These are phyloP conservation scores for Viola pubescens DNA, from an alignment of 441 rosid genomes.

Conservation along the genomic window DNA sequence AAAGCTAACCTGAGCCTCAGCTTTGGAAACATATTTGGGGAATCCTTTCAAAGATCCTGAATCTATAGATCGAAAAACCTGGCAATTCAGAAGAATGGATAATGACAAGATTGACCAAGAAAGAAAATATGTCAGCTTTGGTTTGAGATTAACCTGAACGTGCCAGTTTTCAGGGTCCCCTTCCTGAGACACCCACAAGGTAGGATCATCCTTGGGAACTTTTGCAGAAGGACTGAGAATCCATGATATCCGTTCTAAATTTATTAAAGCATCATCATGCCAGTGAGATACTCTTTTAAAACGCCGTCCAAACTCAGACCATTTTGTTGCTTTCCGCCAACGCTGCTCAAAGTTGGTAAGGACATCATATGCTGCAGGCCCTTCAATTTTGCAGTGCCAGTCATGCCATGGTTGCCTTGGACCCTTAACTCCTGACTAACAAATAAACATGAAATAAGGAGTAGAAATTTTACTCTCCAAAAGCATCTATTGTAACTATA, in stretches of 20 bases:
- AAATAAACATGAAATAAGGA: slow-evolving; percentile 8
- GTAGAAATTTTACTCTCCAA: slow-evolving; percentile 1
- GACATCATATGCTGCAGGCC: slow-evolving; percentile 86
- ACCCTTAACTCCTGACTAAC: slow-evolving; percentile 54
- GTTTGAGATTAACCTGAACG: slow-evolving; percentile 43
- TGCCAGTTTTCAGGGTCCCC: slow-evolving; percentile 66
- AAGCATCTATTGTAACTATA: neutral
- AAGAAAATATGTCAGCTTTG: neutral
- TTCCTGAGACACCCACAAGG: slow-evolving; percentile 43
- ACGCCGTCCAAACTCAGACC: slow-evolving; percentile 54
- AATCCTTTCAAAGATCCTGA: slow-evolving; percentile 86
- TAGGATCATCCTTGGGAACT: slow-evolving; percentile 35
- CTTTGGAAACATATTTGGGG: slow-evolving; percentile 52
- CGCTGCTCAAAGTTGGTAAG: slow-evolving; percentile 87
- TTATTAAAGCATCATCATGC: slow-evolving; percentile 78
- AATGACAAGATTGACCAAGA: neutral
- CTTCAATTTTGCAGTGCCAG: slow-evolving; percentile 78
- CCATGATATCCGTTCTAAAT: slow-evolving; percentile 81
- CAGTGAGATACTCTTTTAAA: slow-evolving; percentile 58
- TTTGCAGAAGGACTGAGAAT: slow-evolving; percentile 55
- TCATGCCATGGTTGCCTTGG: slow-evolving; percentile 95
- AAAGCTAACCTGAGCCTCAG: slow-evolving; percentile 45
- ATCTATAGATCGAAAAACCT: slow-evolving; percentile 83
- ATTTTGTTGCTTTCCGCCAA: slow-evolving; percentile 72
- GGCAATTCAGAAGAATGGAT: slow-evolving; percentile 17